Conservation (phyloP, 768 basidiomycete species). For the Panaeolus papilionaceus region DNA sequence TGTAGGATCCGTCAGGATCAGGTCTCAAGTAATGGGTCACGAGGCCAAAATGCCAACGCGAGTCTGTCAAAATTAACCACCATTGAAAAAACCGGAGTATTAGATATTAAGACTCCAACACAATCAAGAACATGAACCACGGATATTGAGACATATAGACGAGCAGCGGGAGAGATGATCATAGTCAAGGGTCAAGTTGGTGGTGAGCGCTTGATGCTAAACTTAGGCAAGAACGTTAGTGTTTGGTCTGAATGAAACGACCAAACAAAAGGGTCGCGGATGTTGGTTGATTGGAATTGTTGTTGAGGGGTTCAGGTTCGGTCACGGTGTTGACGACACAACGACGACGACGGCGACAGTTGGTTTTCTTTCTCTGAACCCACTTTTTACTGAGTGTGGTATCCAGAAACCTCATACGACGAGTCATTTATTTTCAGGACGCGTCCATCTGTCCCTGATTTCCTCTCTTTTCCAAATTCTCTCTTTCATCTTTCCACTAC, state of each 20-base stretch:
- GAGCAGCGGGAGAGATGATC: neutral
- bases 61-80: neutral
- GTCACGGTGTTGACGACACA: constrained; percentile 40
- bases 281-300: constrained; percentile 14
- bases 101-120: neutral
- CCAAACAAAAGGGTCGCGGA: neutral
- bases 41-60: neutral
- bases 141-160: neutral
- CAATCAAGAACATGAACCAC: neutral
- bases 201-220: neutral
- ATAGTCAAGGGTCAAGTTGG: neutral
- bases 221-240: neutral
- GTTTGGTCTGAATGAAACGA: constrained; percentile 16
- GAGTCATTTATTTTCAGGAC: constrained; percentile 37
- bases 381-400: constrained; percentile 41
- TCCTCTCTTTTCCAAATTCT: constrained; percentile 34
- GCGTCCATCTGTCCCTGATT: constrained; percentile 46
- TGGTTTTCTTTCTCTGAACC: constrained; percentile 36
- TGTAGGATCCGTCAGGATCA: neutral
- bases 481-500: constrained; percentile 32
- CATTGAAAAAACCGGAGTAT: neutral
- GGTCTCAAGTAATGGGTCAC: neutral
- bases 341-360: constrained; percentile 41
- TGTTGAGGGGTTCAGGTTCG: constrained; percentile 25
- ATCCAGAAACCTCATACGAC: constrained; percentile 30